Base-by-base conservation (phyloP, 352 stramenopile species). In the Pythium folliculosum region DNA sequence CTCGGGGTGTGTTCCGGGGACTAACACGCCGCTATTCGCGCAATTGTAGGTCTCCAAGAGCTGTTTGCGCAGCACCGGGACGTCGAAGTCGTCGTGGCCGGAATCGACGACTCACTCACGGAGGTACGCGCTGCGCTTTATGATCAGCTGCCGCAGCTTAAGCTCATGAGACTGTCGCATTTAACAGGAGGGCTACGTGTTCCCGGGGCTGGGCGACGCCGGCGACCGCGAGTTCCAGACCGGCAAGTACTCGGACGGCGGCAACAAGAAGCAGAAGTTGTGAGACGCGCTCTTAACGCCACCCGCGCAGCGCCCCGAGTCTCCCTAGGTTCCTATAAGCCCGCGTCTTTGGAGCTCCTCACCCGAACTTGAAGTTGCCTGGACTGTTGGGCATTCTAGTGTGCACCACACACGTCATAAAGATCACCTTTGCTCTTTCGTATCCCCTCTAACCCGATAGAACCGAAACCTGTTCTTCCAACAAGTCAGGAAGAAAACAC, bases 181-280 rank as follows among this genome's bases (percentile, higher is more conserved):
- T n/a, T n/a, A n/a, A n/a, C n/a, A n/a, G 81, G 82, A 92, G 49
- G 86, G 86, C 35, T 92, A 90, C 74, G 91, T 94, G 53, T 80
- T 86, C 59, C 88, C 88, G 4, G 88, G 88, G 67, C 81, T 96
- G 13, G 88, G 88, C 21, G 88, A 96, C 57, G 86, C 88, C 13
- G 88, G 88, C 22, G 88, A 96, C 66, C 88, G 88, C 59, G 75
- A 96, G 69, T 96, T 96, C 68, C 77, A 91, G 62, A 94, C 88
- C 37, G 82, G 79, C 43, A 69, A 65, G 13, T 81, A 93, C 43
- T 56, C 77, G 1, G 81, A 91, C 37, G 55, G 67, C 32, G 49
- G 58, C 53, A 62, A 73, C 67, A 90, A 90, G 75, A 89, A 82
- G 67, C 84, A 88, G 61, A 87, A 84, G 63, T 48, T 84, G 56